Conservation (phyloP, 2,329 filamentous ascomycete genomes). For the Blastomyces parvus region DNA sequence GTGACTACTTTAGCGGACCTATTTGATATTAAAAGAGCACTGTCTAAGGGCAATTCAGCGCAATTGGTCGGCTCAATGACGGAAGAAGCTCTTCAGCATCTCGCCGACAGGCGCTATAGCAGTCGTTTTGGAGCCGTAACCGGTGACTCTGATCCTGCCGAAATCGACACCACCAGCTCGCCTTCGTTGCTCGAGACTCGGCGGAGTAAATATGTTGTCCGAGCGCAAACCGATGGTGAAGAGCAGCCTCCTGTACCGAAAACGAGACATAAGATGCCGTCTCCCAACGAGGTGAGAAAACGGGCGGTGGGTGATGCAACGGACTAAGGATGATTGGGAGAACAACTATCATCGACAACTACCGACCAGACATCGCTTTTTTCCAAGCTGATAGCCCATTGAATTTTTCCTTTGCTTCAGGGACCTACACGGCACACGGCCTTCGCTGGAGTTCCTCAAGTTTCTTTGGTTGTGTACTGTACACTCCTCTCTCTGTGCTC, state of each 20-base stretch:
- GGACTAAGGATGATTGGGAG: too few relatives aligned
- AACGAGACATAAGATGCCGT: slow-evolving; percentile 18
- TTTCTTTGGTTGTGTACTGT: too few relatives aligned
- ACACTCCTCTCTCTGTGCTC: too few relatives aligned
- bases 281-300: slow-evolving; percentile 25
- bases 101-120: slow-evolving; percentile 23
- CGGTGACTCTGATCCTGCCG: slow-evolving; percentile 8
- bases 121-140: slow-evolving; percentile 22
- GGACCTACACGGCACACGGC: too few relatives aligned
- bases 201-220: neutral
- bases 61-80: slow-evolving; percentile 33
- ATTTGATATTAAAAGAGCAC: slow-evolving; percentile 33
- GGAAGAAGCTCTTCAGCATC: slow-evolving; percentile 21
- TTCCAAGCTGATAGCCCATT: slow-evolving; percentile 6
- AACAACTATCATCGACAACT: slow-evolving; percentile 11
- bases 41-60: slow-evolving; percentile 18
- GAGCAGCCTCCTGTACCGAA: slow-evolving; percentile 18
- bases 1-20: slow-evolving; percentile 36
- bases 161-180: slow-evolving; percentile 11
- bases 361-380: slow-evolving; percentile 14
- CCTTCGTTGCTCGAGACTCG: slow-evolving; percentile 9
- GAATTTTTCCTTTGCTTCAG: neutral
- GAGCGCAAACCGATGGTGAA: slow-evolving; percentile 14
- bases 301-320: slow-evolving; percentile 12
- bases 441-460: too few relatives aligned